Evolutionary conservation across 2,329 filamentous ascomycete genomes (phyloP).

Genomic region (Diatrype stigma): DNA sequence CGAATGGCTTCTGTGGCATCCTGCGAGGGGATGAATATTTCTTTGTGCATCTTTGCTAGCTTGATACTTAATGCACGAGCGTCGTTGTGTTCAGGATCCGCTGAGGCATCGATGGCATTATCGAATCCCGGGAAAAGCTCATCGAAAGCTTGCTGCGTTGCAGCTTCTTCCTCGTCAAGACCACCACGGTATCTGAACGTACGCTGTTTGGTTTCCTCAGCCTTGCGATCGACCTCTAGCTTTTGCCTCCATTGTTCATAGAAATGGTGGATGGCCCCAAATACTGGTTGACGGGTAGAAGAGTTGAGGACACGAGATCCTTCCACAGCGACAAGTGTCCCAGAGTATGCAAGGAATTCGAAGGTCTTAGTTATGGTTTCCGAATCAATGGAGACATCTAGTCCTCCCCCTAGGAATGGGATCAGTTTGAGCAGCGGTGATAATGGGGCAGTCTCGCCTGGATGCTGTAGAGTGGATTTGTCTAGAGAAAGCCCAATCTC

Average conservation of each 20-base stretch:
- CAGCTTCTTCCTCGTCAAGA: conserved; percentile 70
- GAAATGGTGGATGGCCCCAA: conserved; percentile 65
- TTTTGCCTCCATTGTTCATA: conserved; percentile 78
- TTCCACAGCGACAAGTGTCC: conserved; percentile 43
- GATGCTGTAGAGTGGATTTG: conserved; percentile 32
- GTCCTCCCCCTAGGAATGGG: conserved; percentile 53
- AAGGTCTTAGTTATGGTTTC: conserved; percentile 30
- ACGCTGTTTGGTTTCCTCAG: conserved; percentile 68
- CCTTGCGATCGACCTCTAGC: conserved; percentile 70
- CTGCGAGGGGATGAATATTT: conserved; percentile 43
- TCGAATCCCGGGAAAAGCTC: conserved; percentile 77
- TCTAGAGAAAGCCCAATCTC: conserved; percentile 69
- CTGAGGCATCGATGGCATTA: conserved; percentile 30
- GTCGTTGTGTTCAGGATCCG: conserved; percentile 35
- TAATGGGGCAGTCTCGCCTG: conserved; percentile 13
- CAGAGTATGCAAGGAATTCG: conserved; percentile 49
- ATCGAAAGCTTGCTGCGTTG: conserved; percentile 69
- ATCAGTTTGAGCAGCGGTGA: conserved; percentile 40
- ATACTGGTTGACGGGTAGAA: conserved; percentile 50
- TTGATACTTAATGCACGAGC: conserved; percentile 53
- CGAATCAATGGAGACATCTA: conserved; percentile 20
- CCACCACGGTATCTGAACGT: conserved; percentile 82
- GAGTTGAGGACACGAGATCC: conserved; percentile 37
- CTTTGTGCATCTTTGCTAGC: conserved; percentile 57
- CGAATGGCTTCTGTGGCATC: conserved; percentile 39